Base-by-base conservation (phyloP, 1,284 basidiomycete species). In the Fomes fomentarius region DNA sequence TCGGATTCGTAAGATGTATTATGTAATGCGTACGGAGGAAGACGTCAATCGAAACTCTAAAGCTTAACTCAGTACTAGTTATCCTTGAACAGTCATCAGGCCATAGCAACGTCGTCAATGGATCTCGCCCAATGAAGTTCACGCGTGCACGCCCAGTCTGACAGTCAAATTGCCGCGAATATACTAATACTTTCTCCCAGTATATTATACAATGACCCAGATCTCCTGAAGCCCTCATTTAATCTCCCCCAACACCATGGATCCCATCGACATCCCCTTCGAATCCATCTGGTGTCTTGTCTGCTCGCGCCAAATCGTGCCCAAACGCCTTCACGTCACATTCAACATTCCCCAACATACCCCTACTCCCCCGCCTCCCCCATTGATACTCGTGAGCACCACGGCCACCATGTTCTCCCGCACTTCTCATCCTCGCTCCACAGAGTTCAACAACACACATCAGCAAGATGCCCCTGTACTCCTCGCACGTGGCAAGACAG, bases 251-350 rank as follows among this genome's bases (percentile, higher is more conserved):
- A 41, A 66, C 62, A 60, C 60, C 58, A 66, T 69, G 63, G 63
- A 63, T 56, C 42, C 65, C 60, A 73, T 71, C 69, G 75, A 75
- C 61, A 78, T 82, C 72, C 78, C 83, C 63, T 79, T 71, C 71
- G 75, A 87, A 73, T 77, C 83, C 57, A 75, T 79, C 48, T 90
- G 86, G 85, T 90, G 89, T 77, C 85, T 85, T 46, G 81, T 81
- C 64, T 91, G 89, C 74, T 79, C 83, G 63, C 76, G 81, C 62
- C 83, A 85, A 59, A 90, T 91, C 59, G 73, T 82, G 22, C 89
- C 89, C 24, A 87, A 87, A 65, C 84, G 86, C 60, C 75, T 74
- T 58, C 76, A 75, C 19, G 78, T 88, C 54, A 71, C 80, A 39
- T 65, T 81, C 51, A 66, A 66, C 19, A n/a, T n/a, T n/a, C 39